These are phyloP conservation scores for Mycena filopes DNA, from an alignment of 768 basidiomycete genomes.

Conservation along the genomic window DNA sequence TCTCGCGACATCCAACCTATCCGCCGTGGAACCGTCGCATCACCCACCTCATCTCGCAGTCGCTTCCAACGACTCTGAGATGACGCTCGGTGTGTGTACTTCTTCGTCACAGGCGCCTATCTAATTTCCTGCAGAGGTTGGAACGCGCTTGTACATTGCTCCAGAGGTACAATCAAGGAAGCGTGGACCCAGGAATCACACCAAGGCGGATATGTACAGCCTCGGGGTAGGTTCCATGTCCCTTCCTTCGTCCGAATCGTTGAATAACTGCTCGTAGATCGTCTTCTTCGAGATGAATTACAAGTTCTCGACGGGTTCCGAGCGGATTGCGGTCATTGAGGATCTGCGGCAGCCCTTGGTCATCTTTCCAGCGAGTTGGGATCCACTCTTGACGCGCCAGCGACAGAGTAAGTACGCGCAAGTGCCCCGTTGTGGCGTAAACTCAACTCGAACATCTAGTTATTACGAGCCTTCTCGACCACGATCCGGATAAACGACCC, in stretches of 20 bases:
- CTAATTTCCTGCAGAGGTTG: conserved; percentile 68
- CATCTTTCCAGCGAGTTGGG: conserved; percentile 84
- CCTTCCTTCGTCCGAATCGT: neutral
- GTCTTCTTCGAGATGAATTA: conserved; percentile 99
- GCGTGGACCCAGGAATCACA: conserved; percentile 78
- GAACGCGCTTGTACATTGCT: conserved; percentile 92
- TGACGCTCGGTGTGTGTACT: conserved; percentile 73
- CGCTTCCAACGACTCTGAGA: conserved; percentile 69
- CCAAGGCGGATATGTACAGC: conserved; percentile 95
- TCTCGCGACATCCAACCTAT: conserved; percentile 84
- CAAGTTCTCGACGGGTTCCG: conserved; percentile 80
- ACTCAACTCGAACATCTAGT: conserved; percentile 53
- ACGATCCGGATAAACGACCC: conserved; percentile 82
- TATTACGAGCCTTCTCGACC: conserved; percentile 83
- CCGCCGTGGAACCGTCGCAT: conserved; percentile 81
- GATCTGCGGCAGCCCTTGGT: conserved; percentile 78
- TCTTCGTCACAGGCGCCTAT: neutral
- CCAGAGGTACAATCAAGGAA: conserved; percentile 83
- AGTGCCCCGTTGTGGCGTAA: conserved; percentile 36
- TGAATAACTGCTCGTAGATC: conserved; percentile 61
- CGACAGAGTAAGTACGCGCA: conserved; percentile 74
- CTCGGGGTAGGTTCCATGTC: conserved; percentile 71
- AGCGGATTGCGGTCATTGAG: conserved; percentile 86
- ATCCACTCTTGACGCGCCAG: conserved; percentile 66
- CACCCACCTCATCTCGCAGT: conserved; percentile 34